Percentiles rank a stretch among this genome's conserved stretches.
Conservation (phyloP, 768 basidiomycete genomes). For the Hemileccinum impolitum region DNA sequence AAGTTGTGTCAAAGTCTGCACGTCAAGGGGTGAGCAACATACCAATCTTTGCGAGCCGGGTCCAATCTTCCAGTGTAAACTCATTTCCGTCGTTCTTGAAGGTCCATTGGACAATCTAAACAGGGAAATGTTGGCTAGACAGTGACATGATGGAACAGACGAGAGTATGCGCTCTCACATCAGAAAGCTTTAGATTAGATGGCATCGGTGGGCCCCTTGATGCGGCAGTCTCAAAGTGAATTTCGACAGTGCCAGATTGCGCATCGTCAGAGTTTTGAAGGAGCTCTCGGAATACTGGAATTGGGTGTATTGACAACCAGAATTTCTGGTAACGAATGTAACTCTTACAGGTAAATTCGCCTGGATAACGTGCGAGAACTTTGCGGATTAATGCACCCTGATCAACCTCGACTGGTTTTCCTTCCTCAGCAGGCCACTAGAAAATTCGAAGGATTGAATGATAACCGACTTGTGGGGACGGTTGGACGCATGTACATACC, state of each 20-base stretch:
- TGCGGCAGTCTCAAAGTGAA: conserved; percentile 65
- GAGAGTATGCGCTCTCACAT: conserved; percentile 54
- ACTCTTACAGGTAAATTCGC: conserved; percentile 72
- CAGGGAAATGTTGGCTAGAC: not conserved
- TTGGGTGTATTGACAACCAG: not conserved
- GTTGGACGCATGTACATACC: not conserved
- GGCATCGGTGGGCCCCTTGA: conserved; percentile 1
- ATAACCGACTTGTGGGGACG: no score
- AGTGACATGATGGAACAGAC: conserved; percentile 32
- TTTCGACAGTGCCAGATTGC: conserved; percentile 66
- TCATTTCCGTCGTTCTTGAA: conserved; percentile 90
- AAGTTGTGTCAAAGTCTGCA: not conserved
- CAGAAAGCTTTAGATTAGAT: conserved; percentile 38
- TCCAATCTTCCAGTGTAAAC: conserved; percentile 88
- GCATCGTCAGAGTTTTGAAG: conserved; percentile 95
- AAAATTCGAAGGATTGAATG: not conserved
- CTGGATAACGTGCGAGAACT: conserved; percentile 90
- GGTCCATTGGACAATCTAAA: conserved; percentile 71
- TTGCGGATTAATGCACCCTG: conserved; percentile 92
- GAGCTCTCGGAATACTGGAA: conserved; percentile 67
- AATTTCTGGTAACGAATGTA: not conserved
- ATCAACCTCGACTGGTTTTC: conserved; percentile 78
- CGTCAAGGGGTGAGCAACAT: conserved; percentile 8
- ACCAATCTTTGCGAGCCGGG: conserved; percentile 85
- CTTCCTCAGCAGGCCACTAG: conserved; percentile 50